Evolutionary conservation across 164 flowering plant species (phyloP).

Genomic region (Litsea cubeba): DNA sequence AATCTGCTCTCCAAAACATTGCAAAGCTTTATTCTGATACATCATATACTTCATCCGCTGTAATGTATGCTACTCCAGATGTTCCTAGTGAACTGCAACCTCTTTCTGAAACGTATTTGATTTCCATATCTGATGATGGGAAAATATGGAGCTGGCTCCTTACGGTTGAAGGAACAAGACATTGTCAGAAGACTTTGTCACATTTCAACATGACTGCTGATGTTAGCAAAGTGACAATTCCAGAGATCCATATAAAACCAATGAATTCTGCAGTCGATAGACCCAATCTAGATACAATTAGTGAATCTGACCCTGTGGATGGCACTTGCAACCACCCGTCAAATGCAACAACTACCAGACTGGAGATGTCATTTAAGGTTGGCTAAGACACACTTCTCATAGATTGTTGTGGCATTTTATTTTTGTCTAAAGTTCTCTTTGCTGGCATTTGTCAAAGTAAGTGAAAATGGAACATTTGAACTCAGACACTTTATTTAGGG

Average conservation of each 20-base stretch:
- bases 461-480: not conserved
- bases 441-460: not conserved
- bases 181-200: constrained; percentile 28
- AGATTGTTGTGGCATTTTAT: not conserved
- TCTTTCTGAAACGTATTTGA: constrained; percentile 54
- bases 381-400: constrained; percentile 8
- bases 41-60: constrained; percentile 24
- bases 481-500: not conserved
- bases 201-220: constrained; percentile 17
- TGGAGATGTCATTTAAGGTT: constrained; percentile 64
- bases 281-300: constrained; percentile 20
- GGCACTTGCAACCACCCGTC: constrained; percentile 22
- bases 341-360: constrained; percentile 19
- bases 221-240: constrained; percentile 22
- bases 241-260: constrained; percentile 15
- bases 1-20: constrained; percentile 66
- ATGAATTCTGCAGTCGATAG: constrained; percentile 20
- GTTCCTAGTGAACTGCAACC: constrained; percentile 46
- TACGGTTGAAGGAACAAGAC: constrained; percentile 60
- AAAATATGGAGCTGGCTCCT: constrained; percentile 95
- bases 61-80: constrained; percentile 47
- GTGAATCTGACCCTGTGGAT: constrained; percentile 24
- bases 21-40: constrained; percentile 50
- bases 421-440: not conserved
- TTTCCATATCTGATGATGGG: constrained; percentile 97